Percentiles rank a stretch among this genome's conserved stretches.
These are phyloP conservation scores for Melocanna baccifera DNA, from an alignment of 176 grass and related monocot species.

Conservation along the genomic window DNA sequence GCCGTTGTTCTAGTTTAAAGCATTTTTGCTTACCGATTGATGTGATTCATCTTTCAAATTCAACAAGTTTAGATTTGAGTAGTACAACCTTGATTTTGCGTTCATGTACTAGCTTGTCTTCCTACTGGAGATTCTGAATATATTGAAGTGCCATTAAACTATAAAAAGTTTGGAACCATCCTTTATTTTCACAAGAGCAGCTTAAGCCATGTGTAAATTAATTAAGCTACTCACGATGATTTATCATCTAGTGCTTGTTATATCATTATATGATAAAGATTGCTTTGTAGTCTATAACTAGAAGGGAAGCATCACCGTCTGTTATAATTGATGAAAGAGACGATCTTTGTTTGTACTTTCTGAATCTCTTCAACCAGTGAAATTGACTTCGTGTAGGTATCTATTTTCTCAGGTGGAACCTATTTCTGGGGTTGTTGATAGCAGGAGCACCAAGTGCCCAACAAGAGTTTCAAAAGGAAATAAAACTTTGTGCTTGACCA, in stretches of 20 bases:
- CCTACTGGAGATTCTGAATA: neutral
- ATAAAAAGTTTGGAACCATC: neutral
- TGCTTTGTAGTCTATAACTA: neutral
- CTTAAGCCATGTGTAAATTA: neutral
- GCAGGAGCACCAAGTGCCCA: neutral
- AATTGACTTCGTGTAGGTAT: constrained; percentile 34
- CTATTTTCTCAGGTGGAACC: constrained; percentile 38
- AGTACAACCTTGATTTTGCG: neutral
- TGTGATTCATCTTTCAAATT: neutral
- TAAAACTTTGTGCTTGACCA: constrained; percentile 32
- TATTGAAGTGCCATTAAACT: neutral
- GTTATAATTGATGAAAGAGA: neutral
- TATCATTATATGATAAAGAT: neutral
- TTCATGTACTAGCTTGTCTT: neutral
- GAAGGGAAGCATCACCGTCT: neutral
- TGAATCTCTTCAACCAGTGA: constrained; percentile 17
- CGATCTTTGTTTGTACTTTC: neutral
- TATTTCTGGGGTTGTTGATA: neutral
- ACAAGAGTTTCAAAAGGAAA: constrained; percentile 5
- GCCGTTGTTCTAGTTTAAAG: neutral
- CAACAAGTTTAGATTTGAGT: neutral
- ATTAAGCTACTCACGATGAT: neutral
- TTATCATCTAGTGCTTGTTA: neutral
- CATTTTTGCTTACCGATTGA: neutral
- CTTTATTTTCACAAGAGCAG: neutral